Percentiles rank a stretch among this genome's conserved stretches.
phyloP scores from a whole-genome alignment of 495 filamentous ascomycete species.

The Daldinia bambusicola region DNA sequence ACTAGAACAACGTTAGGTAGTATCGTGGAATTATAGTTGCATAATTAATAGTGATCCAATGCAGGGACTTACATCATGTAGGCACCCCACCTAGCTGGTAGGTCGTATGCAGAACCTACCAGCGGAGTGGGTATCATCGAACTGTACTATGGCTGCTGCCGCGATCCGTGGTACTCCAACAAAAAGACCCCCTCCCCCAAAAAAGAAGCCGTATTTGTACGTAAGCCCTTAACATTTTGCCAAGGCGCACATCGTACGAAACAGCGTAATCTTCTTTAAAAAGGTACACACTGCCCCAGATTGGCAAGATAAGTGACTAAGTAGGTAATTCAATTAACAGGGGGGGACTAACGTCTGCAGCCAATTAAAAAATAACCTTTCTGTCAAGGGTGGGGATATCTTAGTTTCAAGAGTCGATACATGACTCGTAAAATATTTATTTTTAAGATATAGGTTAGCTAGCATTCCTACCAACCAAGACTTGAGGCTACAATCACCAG shows the following conservation, averaged over 20 bases:
- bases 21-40: slow-evolving; percentile 20
- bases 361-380: slow-evolving; percentile 24
- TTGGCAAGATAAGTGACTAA: slow-evolving; percentile 13
- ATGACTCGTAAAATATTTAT: slow-evolving; percentile 16
- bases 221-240: slow-evolving; percentile 12
- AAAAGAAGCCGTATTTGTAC: slow-evolving; percentile 24
- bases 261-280: slow-evolving; percentile 22
- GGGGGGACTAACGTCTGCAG: slow-evolving; percentile 13
- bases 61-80: slow-evolving; percentile 41
- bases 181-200: too few relatives aligned
- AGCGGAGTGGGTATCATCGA: slow-evolving; percentile 30
- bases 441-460: slow-evolving; percentile 5
- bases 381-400: slow-evolving; percentile 8
- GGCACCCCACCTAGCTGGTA: slow-evolving; percentile 20
- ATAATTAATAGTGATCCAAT: slow-evolving; percentile 34
- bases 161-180: slow-evolving; percentile 25
- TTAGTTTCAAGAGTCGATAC: slow-evolving; percentile 30
- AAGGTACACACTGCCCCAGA: not conserved
- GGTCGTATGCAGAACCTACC: slow-evolving; percentile 27
- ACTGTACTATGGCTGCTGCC: slow-evolving; percentile 27
- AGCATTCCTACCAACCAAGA: slow-evolving; percentile 8
- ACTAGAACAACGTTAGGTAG: slow-evolving; percentile 10
- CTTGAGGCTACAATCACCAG: not conserved
- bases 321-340: slow-evolving; percentile 15
- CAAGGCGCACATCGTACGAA: slow-evolving; percentile 21